A percentile compares a stretch with the other conserved stretches of the same genome.
These are phyloP conservation scores for Rosellinia necatrix DNA, from an alignment of 2,329 filamentous ascomycete species.

Conservation along the genomic window DNA sequence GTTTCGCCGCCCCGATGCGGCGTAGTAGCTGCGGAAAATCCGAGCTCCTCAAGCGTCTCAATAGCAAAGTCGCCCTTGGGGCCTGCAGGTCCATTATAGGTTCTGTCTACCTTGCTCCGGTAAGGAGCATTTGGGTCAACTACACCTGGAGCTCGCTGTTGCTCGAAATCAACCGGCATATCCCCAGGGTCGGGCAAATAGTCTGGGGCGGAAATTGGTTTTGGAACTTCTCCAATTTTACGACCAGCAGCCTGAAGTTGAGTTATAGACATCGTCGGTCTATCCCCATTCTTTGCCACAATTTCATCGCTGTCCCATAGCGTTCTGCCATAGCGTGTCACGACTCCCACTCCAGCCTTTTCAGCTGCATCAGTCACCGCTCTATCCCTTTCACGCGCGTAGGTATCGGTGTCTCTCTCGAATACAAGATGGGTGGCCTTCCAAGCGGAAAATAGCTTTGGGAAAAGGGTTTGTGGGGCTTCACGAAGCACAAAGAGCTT, in stretches of 20 bases:
- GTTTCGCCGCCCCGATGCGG: constrained; percentile 74
- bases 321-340: constrained; percentile 68
- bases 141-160: constrained; percentile 52
- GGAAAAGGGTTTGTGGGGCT: constrained; percentile 71
- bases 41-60: constrained; percentile 73
- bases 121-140: constrained; percentile 64
- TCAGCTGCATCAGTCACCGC: constrained; percentile 62
- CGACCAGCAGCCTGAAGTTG: constrained; percentile 68
- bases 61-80: constrained; percentile 71
- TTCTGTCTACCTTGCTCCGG: constrained; percentile 58
- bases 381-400: constrained; percentile 67
- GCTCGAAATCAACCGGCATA: constrained; percentile 63
- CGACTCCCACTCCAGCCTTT: constrained; percentile 68
- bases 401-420: constrained; percentile 78
- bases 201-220: constrained; percentile 64
- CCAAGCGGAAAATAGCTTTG: constrained; percentile 76
- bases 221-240: constrained; percentile 65
- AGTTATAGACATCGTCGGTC: constrained; percentile 75
- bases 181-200: constrained; percentile 68
- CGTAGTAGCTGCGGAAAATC: constrained; percentile 67
- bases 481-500: constrained; percentile 75
- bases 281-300: constrained; percentile 66
- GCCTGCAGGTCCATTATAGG: constrained; percentile 66
- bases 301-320: constrained; percentile 75
- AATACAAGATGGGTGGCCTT: constrained; percentile 76